Evolutionary conservation across 768 basidiomycete species (phyloP).

Genomic region (Tylopilus cervinicoccineus): DNA sequence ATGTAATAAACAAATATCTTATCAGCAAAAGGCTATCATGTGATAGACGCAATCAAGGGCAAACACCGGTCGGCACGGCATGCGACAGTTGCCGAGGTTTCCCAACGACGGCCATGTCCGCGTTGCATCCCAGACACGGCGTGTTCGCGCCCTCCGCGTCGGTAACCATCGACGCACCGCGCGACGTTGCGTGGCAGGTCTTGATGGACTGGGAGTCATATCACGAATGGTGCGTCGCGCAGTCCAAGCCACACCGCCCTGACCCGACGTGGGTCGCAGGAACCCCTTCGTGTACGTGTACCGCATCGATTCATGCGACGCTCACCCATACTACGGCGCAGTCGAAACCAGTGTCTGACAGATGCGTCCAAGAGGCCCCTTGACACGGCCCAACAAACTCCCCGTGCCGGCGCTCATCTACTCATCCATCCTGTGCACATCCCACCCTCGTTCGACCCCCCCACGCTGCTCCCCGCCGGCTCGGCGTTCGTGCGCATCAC

Average conservation of each 20-base stretch:
- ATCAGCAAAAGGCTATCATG: too few relatives aligned
- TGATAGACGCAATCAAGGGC: background rate
- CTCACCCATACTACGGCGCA: conserved; percentile 17
- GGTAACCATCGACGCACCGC: conserved; percentile 55
- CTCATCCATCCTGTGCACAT: conserved; percentile 51
- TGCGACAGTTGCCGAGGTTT: background rate
- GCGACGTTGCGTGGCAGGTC: conserved; percentile 57
- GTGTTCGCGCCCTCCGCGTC: conserved; percentile 49
- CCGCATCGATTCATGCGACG: background rate
- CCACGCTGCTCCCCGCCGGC: conserved; percentile 28
- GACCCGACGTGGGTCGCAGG: conserved; percentile 35
- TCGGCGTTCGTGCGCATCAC: conserved; percentile 46
- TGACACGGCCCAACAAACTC: conserved; percentile 41
- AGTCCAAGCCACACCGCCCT: background rate
- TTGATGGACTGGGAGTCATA: conserved; percentile 61
- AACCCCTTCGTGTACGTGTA: conserved; percentile 64
- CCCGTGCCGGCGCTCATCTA: conserved; percentile 45
- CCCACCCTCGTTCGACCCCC: conserved; percentile 52
- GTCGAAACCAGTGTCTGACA: conserved; percentile 47
- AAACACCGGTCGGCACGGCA: background rate
- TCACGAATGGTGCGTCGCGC: conserved; percentile 48
- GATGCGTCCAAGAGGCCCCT: conserved; percentile 40
- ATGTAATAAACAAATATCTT: too few relatives aligned
- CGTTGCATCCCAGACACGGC: too few relatives aligned
- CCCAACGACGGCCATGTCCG: too few relatives aligned